Base-by-base conservation (phyloP, 768 basidiomycete genomes). In the Lyophyllum decastes region DNA sequence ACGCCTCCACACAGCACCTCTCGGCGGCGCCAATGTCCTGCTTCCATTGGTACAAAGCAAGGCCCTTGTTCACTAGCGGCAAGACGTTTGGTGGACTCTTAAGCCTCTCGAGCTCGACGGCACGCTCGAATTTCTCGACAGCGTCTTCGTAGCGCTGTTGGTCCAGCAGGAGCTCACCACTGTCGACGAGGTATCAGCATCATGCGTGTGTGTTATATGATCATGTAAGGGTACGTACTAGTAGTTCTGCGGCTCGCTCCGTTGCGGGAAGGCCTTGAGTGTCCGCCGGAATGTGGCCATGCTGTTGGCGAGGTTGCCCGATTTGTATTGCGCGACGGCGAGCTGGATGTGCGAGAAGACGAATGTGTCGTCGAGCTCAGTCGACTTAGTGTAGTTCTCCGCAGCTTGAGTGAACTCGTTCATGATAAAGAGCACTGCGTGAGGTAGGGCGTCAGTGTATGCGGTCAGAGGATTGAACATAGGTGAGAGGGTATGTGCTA, bases 311-410 rank as follows among this genome's bases (percentile, higher is more conserved):
- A 89, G 66, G 60, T 92, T 82, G 30, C 85, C 90, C 54, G 83
- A 71, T 81, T 98, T 98, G 85, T 98, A 99, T 71, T 94, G 90
- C 35, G 96, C 97, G 22, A 98, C 97, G 1, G 96, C 97, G 52
- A 94, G 83, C 69, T 99, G 96, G 59, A 99, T 96, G 65, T 98
- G 97, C 60, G 89, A 92, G 80, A 98, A 99, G 60, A 98, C 94
- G 67, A 98, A 99, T 33, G 78, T 66, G 54, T 87, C 81, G 67
- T 99, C 97, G 35, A 98, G 80, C 57, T 85, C 80, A n/a, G 87
- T 90, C 12, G 94, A 95, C 70, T 92, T 89, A 24, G 82, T 86
- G 79, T 98, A 99, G 74, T 98, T 92, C 66, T 86, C 84, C 17
- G 94, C 90, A 0, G 97, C 97, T 46, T 89, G 81, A 3, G 76